A percentile compares a stretch with the other conserved stretches of the same genome.
Evolutionary conservation across 169 alveolate genomes (phyloP).

Genomic region (Plasmodium knowlesi): DNA sequence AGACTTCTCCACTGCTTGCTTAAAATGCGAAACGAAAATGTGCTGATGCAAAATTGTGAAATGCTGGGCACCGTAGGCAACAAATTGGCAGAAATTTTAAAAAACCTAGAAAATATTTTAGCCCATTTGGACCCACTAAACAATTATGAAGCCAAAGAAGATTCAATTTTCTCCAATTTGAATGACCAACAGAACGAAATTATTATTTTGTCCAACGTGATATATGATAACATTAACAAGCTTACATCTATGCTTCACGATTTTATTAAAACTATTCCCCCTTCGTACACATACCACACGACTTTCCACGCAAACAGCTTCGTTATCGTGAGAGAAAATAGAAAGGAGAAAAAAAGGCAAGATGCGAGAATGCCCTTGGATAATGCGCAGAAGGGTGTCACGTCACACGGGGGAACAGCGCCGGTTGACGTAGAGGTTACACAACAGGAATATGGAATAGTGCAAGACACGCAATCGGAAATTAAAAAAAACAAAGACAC

Average conservation of each 20-base stretch:
- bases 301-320: constrained; percentile 21
- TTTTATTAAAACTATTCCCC: constrained; percentile 71
- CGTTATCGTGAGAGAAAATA: constrained; percentile 31
- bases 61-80: constrained; percentile 26
- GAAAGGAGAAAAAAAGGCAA: constrained; percentile 7
- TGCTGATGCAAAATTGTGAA: constrained; percentile 10
- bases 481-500: background rate
- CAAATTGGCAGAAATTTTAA: constrained; percentile 33
- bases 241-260: constrained; percentile 37
- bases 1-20: background rate
- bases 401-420: background rate
- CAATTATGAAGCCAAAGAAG: constrained; percentile 43
- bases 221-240: constrained; percentile 28
- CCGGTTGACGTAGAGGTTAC: background rate
- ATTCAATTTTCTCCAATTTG: constrained; percentile 22
- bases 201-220: constrained; percentile 47
- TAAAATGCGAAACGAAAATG: constrained; percentile 30
- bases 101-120: constrained; percentile 31
- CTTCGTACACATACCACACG: constrained; percentile 54
- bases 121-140: constrained; percentile 37
- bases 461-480: background rate
- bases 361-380: background rate
- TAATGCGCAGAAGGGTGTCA: background rate
- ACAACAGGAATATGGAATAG: background rate
- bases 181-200: constrained; percentile 43